These are phyloP conservation scores for Lasiodiplodia theobromae DNA, from an alignment of 2,329 filamentous ascomycete species.

Conservation along the genomic window DNA sequence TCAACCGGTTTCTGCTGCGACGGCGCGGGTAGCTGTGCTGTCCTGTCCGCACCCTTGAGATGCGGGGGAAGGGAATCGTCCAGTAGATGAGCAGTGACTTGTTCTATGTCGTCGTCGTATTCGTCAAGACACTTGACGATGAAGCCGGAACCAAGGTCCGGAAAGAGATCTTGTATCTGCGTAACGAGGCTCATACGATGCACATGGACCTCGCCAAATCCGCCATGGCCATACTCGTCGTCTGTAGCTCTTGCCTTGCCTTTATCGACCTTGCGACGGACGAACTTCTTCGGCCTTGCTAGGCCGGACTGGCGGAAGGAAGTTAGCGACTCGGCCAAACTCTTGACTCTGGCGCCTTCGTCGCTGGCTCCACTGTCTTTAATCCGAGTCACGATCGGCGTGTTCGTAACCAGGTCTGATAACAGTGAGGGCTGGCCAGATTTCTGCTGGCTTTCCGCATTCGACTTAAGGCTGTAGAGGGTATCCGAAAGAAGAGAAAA, in stretches of 20 bases:
- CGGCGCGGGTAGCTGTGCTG: conserved; percentile 63
- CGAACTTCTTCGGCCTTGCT: conserved; percentile 60
- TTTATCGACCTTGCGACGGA: conserved; percentile 67
- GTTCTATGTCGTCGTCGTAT: conserved; percentile 78
- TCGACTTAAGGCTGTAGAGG: conserved; percentile 78
- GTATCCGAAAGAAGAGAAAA: conserved; percentile 81
- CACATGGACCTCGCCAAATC: conserved; percentile 67
- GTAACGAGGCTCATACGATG: conserved; percentile 85
- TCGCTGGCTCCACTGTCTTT: conserved; percentile 57
- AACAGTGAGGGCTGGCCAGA: conserved; percentile 68
- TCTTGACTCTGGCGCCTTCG: conserved; percentile 63
- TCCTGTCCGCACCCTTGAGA: conserved; percentile 68
- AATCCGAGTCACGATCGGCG: conserved; percentile 74
- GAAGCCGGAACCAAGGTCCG: conserved; percentile 83
- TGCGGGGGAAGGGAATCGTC: conserved; percentile 77
- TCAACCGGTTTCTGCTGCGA: conserved; percentile 7
- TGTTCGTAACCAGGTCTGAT: conserved; percentile 80
- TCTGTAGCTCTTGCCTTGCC: conserved; percentile 62
- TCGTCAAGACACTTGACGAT: conserved; percentile 79
- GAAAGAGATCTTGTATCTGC: conserved; percentile 93
- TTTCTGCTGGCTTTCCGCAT: conserved; percentile 67
- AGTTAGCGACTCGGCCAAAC: conserved; percentile 67
- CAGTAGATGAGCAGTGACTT: conserved; percentile 81
- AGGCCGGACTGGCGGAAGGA: conserved; percentile 63
- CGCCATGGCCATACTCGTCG: conserved; percentile 44